Conservation (phyloP, 192 early-diverging fungal species). For the Powellomyces hirtus region DNA sequence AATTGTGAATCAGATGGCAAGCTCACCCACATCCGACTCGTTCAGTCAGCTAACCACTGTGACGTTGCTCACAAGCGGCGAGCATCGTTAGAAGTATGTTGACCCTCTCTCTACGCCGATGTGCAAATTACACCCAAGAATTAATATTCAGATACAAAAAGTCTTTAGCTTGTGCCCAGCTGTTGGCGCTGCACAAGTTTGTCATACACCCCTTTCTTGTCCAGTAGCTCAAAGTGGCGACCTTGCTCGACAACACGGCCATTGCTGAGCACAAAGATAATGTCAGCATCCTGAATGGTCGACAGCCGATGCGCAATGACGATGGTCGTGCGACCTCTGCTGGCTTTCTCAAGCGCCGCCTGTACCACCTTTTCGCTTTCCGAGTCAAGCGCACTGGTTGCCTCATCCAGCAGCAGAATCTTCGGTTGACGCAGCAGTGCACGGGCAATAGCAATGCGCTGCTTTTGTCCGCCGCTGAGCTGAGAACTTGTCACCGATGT, state of each 20-base stretch:
- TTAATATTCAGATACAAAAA: background rate
- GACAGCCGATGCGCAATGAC: constrained; percentile 57
- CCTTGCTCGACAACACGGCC: constrained; percentile 80
- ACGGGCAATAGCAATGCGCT: constrained; percentile 71
- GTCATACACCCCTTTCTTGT: constrained; percentile 45
- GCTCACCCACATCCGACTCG: no score
- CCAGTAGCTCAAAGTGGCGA: constrained; percentile 73
- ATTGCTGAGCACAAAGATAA: constrained; percentile 80
- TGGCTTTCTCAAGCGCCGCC: background rate
- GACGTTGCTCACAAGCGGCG: no score
- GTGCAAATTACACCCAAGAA: no score
- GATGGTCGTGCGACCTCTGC: constrained; percentile 10
- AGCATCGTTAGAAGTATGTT: no score
- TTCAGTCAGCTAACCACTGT: no score
- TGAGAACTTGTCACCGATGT: constrained; percentile 29
- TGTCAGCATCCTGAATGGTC: constrained; percentile 71
- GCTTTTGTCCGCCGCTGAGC: constrained; percentile 49
- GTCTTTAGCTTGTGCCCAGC: background rate
- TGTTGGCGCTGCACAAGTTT: constrained; percentile 36
- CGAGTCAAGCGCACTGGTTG: constrained; percentile 71
- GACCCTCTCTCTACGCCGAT: no score
- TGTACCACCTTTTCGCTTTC: constrained; percentile 56
- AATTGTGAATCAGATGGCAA: no score
- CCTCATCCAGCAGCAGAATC: constrained; percentile 81
- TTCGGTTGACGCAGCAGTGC: constrained; percentile 83